Base-by-base conservation (phyloP, 2,329 filamentous ascomycete species). In the Alternaria alternata region DNA sequence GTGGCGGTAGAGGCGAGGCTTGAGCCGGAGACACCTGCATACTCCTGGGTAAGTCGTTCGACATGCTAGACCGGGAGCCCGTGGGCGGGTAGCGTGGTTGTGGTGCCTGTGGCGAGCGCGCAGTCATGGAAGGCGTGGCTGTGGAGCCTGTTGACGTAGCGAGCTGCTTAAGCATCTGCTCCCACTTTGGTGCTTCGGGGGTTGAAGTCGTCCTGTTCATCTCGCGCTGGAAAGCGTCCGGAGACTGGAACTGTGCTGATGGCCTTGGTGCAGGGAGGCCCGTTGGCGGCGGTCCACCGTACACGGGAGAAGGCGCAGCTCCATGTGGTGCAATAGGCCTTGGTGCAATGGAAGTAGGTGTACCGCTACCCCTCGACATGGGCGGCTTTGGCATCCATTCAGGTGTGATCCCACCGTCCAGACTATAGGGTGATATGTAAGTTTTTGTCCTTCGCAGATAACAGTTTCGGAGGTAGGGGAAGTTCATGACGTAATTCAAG, bases 361-460 rank as follows among this genome's bases (percentile, higher is more conserved):
- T 42, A 22, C 62, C 54, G 52, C 41, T 53, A 38, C 60, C 38
- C 46, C 47, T 48, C 16, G 56, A 49, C 12, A 32, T 48, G 11
- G 65, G 51, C 16, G 63, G 63, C 53, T 72, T 68, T 8, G 79
- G 77, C 68, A 74, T 75, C 71, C 79, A 82, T 54, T 78, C 75
- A 14, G 77, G 64, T 26, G 78, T 70, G 58, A 81, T 81, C 41
- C 79, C 79, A 59, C 78, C 78, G 61, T 77, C 76, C 52, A 75
- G 75, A 65, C 79, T 75, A 68, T 83, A 83, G 59, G 81, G 81
- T 63, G 81, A 82, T 54, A 80, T 77, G 73, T 83, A 83, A 70
- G 77, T 78, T 70, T 80, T 79, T 64, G 78, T 77, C 70, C 79
- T 75, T 60, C 81, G 75, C 51, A 80, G 77, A 68, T 79, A 82